Percentiles rank a stretch among this genome's conserved stretches.
Conservation (phyloP, 345 rosid species). For the Reutealis trisperma region DNA sequence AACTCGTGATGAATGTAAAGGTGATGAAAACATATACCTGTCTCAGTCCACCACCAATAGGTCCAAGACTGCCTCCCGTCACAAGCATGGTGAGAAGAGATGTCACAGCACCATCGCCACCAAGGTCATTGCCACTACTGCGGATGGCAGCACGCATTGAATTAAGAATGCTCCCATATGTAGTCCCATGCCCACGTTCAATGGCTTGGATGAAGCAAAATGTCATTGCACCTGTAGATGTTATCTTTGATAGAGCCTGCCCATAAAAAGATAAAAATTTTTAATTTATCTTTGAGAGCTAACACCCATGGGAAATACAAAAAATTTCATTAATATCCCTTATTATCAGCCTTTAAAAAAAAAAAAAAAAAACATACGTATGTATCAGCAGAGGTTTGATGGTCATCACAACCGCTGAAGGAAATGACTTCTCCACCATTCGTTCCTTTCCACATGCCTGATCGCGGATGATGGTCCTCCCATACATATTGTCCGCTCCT, state of each 20-base stretch:
- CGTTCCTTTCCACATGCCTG: conserved; percentile 88
- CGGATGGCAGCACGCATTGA: conserved; percentile 79
- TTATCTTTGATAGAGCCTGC: conserved; percentile 69
- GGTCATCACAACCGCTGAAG: conserved; percentile 88
- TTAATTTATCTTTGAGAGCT: background rate
- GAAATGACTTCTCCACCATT: conserved; percentile 87
- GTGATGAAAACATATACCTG: conserved; percentile 35
- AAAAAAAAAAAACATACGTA: conserved; percentile 39
- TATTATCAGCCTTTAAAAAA: background rate
- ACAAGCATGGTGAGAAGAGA: conserved; percentile 65
- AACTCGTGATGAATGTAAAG: too few relatives aligned
- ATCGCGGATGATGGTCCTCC: conserved; percentile 83
- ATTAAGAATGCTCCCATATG: conserved; percentile 66
- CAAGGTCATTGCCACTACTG: conserved; percentile 18
- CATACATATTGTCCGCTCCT: conserved; percentile 63
- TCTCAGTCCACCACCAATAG: conserved; percentile 33
- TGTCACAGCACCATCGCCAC: conserved; percentile 34
- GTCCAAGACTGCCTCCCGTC: conserved; percentile 41
- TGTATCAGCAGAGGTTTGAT: conserved; percentile 84
- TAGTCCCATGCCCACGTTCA: conserved; percentile 65
- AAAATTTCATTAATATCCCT: too few relatives aligned
- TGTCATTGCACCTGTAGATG: conserved; percentile 93
- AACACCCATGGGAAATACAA: too few relatives aligned
- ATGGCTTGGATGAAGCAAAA: conserved; percentile 83
- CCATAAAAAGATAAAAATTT: background rate